Base-by-base conservation (phyloP, 2,329 filamentous ascomycete species). In the Exophiala calicioides region DNA sequence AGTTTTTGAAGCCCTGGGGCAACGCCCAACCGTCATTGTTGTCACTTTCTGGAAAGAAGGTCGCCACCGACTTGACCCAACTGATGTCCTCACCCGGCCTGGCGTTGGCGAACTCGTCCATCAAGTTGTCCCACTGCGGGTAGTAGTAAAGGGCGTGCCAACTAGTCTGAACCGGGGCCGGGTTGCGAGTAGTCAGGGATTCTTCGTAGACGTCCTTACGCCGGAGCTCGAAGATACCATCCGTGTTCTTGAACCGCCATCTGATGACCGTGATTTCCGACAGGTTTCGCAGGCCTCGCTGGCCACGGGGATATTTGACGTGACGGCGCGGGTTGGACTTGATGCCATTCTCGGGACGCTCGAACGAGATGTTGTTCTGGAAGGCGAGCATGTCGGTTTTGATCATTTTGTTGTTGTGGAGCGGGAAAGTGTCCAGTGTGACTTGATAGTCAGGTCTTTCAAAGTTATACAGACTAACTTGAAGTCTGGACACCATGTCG, bases 211-310 rank as follows among this genome's bases (percentile, higher is more conserved):
- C 47, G 43, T 73, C 70, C 42, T 69, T 71, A 4, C 70, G 65
- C 6, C 67, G 63, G 24, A 74, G 58, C 47, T 73, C 71, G n/a
- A 74, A 60, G 6, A 67, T 60, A 42, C 69, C 70, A 2, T 65
- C 62, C 1, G 69, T 71, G 5, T 61, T 60, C 43, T 65, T 69
- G 30, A 73, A 56, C 2, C 56, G 57, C 39, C 68, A 70, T n/a
- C 62, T 61, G 20, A 71, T 51, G 0, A 67, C 61, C 1, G 67
- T 60, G 35, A 72, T 68, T 42, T 73, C 69, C 5, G 67, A 57
- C 29, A 71, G 44, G 16, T 12, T 24, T 26, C 30, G 18, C 13
- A 60, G 26, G 19, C 40, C 44, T 8, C 13, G 19, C 5, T 51
- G 40, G n/a, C 44, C 47, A 7, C 18, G 42, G 5, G 49, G 48